phyloP scores from a whole-genome alignment of 768 basidiomycete genomes.

The Tulasnella sp. region DNA sequence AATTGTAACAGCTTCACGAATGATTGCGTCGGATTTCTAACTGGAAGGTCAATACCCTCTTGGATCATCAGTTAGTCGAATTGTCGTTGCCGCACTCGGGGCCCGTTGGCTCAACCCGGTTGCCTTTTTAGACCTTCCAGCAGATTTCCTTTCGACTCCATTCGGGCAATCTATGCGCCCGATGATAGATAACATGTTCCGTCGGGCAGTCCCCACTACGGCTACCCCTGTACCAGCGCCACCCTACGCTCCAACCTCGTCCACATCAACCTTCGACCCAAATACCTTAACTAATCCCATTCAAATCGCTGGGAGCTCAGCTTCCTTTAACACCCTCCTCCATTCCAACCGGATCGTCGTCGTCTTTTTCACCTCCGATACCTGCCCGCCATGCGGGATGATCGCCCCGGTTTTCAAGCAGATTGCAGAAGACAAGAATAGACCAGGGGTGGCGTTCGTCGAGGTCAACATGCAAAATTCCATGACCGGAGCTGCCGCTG shows the following conservation, averaged over 20 bases:
- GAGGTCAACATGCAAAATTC: constrained; percentile 80
- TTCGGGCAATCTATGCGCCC: constrained; percentile 83
- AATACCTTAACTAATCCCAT: constrained; percentile 51
- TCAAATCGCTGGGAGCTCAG: constrained; percentile 66
- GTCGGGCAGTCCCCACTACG: constrained; percentile 37
- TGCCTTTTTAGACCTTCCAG: constrained; percentile 55
- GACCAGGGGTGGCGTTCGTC: constrained; percentile 65
- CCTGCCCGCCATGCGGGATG: constrained; percentile 74
- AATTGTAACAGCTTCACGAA: constrained; percentile 96
- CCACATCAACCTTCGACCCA: constrained; percentile 29
- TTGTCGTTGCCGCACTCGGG: background rate
- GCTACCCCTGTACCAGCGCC: constrained; percentile 35
- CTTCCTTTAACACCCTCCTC: constrained; percentile 66
- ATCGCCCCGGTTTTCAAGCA: constrained; percentile 81
- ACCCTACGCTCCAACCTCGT: constrained; percentile 35
- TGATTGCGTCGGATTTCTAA: constrained; percentile 81
- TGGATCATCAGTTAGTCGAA: constrained; percentile 65
- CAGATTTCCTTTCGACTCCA: constrained; percentile 83
- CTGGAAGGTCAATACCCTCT: constrained; percentile 71
- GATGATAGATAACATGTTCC: constrained; percentile 87
- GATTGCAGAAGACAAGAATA: constrained; percentile 58
- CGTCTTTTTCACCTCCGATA: constrained; percentile 74
- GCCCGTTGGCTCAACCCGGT: background rate
- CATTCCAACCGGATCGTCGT: constrained; percentile 64
- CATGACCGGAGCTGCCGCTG: constrained; percentile 51